Evolutionary conservation across 768 basidiomycete species (phyloP).

Genomic region (Hemileccinum impolitum): DNA sequence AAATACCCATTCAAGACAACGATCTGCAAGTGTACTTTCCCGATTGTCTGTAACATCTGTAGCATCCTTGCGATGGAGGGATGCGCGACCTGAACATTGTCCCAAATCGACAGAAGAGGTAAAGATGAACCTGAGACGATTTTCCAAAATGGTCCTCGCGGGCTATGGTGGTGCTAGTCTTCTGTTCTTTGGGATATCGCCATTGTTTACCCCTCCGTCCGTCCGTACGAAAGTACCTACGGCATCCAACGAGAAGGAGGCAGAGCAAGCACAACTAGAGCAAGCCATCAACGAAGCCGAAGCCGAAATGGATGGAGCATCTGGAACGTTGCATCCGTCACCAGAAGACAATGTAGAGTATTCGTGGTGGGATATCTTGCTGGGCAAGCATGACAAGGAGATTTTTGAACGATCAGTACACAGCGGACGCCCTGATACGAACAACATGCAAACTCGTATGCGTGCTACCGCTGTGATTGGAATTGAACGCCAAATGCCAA

Average conservation of each 20-base stretch:
- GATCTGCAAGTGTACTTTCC: conserved; percentile 27
- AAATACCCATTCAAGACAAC: conserved; percentile 28
- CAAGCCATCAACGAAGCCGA: conserved; percentile 70
- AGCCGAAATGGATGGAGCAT: conserved; percentile 47
- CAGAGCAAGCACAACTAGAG: conserved; percentile 61
- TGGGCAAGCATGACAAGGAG: conserved; percentile 79
- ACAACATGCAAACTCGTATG: conserved; percentile 36
- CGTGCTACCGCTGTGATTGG: conserved; percentile 62
- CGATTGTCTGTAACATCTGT: conserved; percentile 27
- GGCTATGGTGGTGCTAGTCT: conserved; percentile 82
- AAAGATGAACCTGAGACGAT: conserved; percentile 66
- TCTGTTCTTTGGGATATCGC: conserved; percentile 72
- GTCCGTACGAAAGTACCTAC: conserved; percentile 25
- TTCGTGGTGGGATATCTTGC: conserved; percentile 82
- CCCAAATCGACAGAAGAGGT: conserved; percentile 45
- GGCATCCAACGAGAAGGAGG: conserved; percentile 39
- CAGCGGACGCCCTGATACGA: conserved; percentile 13
- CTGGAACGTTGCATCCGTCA: conserved; percentile 29
- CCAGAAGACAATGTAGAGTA: conserved; percentile 37
- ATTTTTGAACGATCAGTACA: conserved; percentile 68
- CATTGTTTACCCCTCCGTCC: conserved; percentile 26
- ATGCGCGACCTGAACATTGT: conserved; percentile 19
- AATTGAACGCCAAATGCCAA: conserved; percentile 67
- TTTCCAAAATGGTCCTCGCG: conserved; percentile 80
- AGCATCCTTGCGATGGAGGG: conserved; percentile 23